Evolutionary conservation across 495 filamentous ascomycete genomes (phyloP).

Genomic region (Podospora pseudocomata): DNA sequence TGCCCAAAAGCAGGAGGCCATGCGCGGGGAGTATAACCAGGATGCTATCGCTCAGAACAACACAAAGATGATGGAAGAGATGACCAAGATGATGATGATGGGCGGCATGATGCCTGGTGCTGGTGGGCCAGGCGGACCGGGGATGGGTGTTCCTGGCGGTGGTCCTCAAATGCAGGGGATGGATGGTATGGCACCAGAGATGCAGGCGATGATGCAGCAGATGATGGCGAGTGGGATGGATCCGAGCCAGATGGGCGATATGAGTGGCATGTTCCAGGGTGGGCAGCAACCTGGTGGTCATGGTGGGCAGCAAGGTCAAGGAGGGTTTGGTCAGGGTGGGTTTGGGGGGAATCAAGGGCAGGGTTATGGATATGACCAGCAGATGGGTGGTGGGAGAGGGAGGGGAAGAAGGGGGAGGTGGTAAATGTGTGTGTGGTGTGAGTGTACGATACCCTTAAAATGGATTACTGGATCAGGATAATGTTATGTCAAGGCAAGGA

Average conservation of each 20-base stretch:
- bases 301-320: constrained; percentile 44
- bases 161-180: constrained; percentile 37
- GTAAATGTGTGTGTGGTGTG: constrained; percentile 12
- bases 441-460: neutral
- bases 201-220: constrained; percentile 76
- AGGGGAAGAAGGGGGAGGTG: constrained; percentile 40
- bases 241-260: constrained; percentile 62
- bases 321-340: constrained; percentile 38
- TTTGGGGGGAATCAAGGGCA: constrained; percentile 51
- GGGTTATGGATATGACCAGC: constrained; percentile 51
- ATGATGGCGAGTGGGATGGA: constrained; percentile 85
- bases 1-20: constrained; percentile 77
- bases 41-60: constrained; percentile 61
- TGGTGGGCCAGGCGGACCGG: constrained; percentile 23
- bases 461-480: neutral
- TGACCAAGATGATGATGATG: constrained; percentile 83
- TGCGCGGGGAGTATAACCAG: constrained; percentile 63
- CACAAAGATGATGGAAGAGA: constrained; percentile 83
- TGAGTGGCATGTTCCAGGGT: constrained; percentile 49
- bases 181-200: constrained; percentile 68
- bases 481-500: neutral
- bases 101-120: constrained; percentile 59
- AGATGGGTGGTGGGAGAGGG: constrained; percentile 47
- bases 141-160: neutral
- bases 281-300: constrained; percentile 36